Conservation (phyloP, 164 flowering plant species). For the Magnolia officinalis region DNA sequence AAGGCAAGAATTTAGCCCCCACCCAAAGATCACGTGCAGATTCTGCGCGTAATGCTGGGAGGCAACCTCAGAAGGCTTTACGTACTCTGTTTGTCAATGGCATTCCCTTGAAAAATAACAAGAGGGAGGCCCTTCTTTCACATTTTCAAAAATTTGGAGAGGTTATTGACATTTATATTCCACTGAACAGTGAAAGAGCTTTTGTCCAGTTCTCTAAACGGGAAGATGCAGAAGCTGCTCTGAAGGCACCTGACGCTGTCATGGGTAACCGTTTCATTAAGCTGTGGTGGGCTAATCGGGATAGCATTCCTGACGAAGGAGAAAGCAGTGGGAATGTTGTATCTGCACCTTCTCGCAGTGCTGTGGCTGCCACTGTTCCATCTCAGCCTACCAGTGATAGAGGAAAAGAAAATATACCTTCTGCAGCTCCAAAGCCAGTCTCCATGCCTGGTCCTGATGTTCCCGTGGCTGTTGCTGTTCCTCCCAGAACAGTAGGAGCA, state of each 20-base stretch:
- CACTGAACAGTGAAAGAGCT: conserved; percentile 66
- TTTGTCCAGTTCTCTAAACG: conserved; percentile 91
- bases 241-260: conserved; percentile 96
- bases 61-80: conserved; percentile 60
- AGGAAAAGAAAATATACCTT: conserved; percentile 40
- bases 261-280: conserved; percentile 97
- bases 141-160: conserved; percentile 93
- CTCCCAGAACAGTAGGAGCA: conserved; percentile 26
- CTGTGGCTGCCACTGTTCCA: conserved; percentile 24
- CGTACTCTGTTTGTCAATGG: conserved; percentile 83
- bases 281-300: conserved; percentile 93
- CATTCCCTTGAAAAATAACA: conserved; percentile 73
- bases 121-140: conserved; percentile 62
- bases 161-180: conserved; percentile 78
- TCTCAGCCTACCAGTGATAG: conserved; percentile 29
- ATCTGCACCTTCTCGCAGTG: conserved; percentile 27
- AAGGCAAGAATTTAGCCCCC: conserved; percentile 29
- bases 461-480: conserved; percentile 30
- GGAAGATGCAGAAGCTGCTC: conserved; percentile 95
- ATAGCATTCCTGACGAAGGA: conserved; percentile 59
- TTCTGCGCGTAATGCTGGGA: conserved; percentile 31
- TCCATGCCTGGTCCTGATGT: conserved; percentile 26
- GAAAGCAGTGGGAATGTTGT: conserved; percentile 26
- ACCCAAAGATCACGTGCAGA: conserved; percentile 27
- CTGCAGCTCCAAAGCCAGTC: conserved; percentile 31